Base-by-base conservation (phyloP, 495 filamentous ascomycete genomes). In the Podospora pseudopauciseta region DNA sequence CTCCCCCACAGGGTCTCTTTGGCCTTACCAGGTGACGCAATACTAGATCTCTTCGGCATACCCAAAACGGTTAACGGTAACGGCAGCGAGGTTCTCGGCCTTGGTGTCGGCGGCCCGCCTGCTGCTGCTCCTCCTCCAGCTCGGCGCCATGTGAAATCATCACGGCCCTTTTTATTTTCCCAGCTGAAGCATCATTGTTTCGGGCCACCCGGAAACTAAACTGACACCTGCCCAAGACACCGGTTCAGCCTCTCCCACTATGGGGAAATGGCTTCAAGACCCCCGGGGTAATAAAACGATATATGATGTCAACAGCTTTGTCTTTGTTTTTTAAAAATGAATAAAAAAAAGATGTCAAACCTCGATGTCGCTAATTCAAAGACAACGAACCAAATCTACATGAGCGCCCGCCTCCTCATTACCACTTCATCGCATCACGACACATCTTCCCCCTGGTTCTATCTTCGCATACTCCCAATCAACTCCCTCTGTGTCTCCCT, bases 401-500 rank as follows among this genome's bases (percentile, higher is more conserved):
- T 20, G 23, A 56, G 53, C 34, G 23, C 64, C 5, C 13, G 7
- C 18, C 26, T 39, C 28, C 54, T 53, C 44, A 60, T 7, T 32
- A 32, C 55, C n/a, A 58, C 23, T 11, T 66, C 60, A 44, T 64
- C 5, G 19, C 39, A 56, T 60, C 23, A 34, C 64, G 3, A 19
- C 16, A 26, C 26, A 23, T 23, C 23, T 23, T 57, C 28, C 54
- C 44, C 53, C 56, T 5, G 0, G 27, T 60, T 54, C 75, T 68
- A 73, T 65, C 72, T 73, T 70, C 67, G 60, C 86, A 92, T 91
- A 71, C 88, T 89, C 44, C 87, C 87, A 75, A 99, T 97, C 84
- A 98, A 90, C 81, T 98, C 96, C 77, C 88, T 83, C 75, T 98
- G 95, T 62, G 92, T 88, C 56, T 92, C 92, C 71, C 89, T 87